Evolutionary conservation across 1,284 basidiomycete genomes (phyloP), one percentile per base, ranked within the genome.

Genomic region (Sutorius eximius): DNA sequence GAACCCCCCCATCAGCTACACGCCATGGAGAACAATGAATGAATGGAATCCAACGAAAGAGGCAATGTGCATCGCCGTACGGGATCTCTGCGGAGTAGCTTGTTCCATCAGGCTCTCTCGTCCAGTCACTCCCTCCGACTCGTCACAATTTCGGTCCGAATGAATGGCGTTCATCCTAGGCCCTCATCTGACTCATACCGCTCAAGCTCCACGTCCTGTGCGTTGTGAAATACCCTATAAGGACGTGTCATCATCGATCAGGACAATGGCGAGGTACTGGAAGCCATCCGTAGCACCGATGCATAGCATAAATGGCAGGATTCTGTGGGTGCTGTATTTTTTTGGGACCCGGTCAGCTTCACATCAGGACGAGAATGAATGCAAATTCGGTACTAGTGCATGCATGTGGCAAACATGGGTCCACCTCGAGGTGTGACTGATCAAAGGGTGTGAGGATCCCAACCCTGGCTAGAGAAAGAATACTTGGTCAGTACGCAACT

Each of bases 351-450:
- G 43, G 44, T 54, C 59, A 50, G 42, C 50, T 62, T 63, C 58
- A 51, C 64, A 65, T 64, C 61, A 61, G 50, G 47, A 47, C 63
- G 56, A 62, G 67, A 70, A 68, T 61, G 60, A 68, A 62, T 42
- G 56, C 66, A 65, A 71, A 68, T 68, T 64, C 58, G 69, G 70
- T 33, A 65, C 61, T 56, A 30, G 24, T 37, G 57, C 42, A 53
- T 65, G 61, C 70, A 70, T 70, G 70, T 69, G 70, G 66, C 53
- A 58, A 61, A 59, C 67, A 72, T 63, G 67, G 68, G 50, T 61
- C 67, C 59, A 59, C 69, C 67, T 71, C 69, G 67, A 72, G 67
- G 69, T 49, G 66, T 72, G 67, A 72, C 62, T 67, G 69, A 72
- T 71, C 55, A 0, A 58, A 70, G 58, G 45, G 48, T 38, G 40